These are phyloP conservation scores for Raphanus sativus DNA, from an alignment of 345 rosid species.

Conservation along the genomic window DNA sequence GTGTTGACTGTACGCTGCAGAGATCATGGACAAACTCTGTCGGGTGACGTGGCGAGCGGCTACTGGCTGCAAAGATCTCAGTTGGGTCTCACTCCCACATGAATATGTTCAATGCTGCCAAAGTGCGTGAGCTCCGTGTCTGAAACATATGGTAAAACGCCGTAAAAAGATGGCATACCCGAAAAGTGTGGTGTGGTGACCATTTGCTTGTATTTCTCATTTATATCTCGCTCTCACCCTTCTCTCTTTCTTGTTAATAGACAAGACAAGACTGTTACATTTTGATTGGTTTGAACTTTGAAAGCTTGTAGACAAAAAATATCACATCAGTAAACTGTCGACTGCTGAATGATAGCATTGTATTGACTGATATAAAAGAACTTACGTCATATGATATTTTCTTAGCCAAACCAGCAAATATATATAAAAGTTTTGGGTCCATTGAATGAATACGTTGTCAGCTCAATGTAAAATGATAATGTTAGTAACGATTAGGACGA, in stretches of 20 bases:
- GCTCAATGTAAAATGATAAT: background rate
- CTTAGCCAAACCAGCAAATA: background rate
- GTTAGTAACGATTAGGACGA: too few species aligned
- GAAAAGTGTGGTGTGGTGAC: conserved; percentile 3
- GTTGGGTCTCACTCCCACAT: background rate
- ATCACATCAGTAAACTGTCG: background rate
- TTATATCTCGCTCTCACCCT: background rate
- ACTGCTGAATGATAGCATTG: background rate
- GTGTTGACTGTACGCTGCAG: conserved; percentile 16
- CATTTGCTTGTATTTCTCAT: conserved; percentile 7
- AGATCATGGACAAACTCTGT: conserved; percentile 4
- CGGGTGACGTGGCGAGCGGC: conserved; percentile 6
- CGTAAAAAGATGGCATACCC: conserved; percentile 32
- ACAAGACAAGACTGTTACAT: background rate
- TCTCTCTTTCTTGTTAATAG: background rate
- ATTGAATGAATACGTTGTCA: background rate
- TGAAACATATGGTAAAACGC: conserved; percentile 25
- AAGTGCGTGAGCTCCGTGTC: background rate
- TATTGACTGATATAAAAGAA: background rate
- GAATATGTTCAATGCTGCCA: conserved; percentile 23
- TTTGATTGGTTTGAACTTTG: background rate
- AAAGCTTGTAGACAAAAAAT: background rate
- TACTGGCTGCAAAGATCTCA: background rate
- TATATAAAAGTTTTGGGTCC: background rate
- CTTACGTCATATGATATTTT: background rate